These are phyloP conservation scores for Ascochyta pisi DNA, from an alignment of 2,329 filamentous ascomycete genomes.

Conservation along the genomic window DNA sequence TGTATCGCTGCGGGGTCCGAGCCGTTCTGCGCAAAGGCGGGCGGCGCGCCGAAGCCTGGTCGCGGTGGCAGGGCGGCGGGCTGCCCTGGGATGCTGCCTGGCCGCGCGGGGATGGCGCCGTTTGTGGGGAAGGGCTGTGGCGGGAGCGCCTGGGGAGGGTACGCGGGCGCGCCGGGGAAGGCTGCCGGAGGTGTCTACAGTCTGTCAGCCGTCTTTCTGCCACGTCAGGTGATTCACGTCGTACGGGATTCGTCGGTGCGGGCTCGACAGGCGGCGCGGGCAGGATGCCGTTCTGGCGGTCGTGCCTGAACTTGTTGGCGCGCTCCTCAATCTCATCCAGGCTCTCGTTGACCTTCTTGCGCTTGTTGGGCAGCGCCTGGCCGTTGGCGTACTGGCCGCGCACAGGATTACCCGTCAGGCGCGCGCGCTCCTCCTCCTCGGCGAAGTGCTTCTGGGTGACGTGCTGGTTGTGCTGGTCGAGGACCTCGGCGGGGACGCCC, in stretches of 20 bases:
- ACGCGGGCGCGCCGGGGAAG: slow-evolving; percentile 30
- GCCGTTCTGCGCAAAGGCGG: slow-evolving; percentile 23
- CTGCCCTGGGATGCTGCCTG: slow-evolving; percentile 44
- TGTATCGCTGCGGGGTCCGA: slow-evolving; percentile 33
- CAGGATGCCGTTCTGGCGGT: slow-evolving; percentile 51
- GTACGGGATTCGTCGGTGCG: slow-evolving; percentile 21
- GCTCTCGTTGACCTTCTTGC: slow-evolving; percentile 72
- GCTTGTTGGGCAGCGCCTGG: slow-evolving; percentile 60
- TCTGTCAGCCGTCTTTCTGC: slow-evolving; percentile 14
- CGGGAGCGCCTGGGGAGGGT: slow-evolving; percentile 25
- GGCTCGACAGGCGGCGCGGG: slow-evolving; percentile 49
- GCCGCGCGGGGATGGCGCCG: slow-evolving; percentile 27
- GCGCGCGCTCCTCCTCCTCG: slow-evolving; percentile 80
- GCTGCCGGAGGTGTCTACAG: slow-evolving; percentile 32
- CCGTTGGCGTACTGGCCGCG: slow-evolving; percentile 54
- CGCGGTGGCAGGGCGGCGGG: slow-evolving; percentile 37
- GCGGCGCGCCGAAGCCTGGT: slow-evolving; percentile 48
- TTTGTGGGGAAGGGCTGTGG: slow-evolving; percentile 28
- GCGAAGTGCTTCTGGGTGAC: slow-evolving; percentile 87
- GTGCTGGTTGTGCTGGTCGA: slow-evolving; percentile 83
- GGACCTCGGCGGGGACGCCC: slow-evolving; percentile 86
- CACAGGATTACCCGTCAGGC: slow-evolving; percentile 82
- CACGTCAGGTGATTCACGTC: neutral
- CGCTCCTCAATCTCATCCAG: slow-evolving; percentile 80
- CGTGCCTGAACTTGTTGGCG: slow-evolving; percentile 61